Evolutionary conservation across 345 rosid genomes (phyloP).

Genomic region (Gossypium rotundifolium): DNA sequence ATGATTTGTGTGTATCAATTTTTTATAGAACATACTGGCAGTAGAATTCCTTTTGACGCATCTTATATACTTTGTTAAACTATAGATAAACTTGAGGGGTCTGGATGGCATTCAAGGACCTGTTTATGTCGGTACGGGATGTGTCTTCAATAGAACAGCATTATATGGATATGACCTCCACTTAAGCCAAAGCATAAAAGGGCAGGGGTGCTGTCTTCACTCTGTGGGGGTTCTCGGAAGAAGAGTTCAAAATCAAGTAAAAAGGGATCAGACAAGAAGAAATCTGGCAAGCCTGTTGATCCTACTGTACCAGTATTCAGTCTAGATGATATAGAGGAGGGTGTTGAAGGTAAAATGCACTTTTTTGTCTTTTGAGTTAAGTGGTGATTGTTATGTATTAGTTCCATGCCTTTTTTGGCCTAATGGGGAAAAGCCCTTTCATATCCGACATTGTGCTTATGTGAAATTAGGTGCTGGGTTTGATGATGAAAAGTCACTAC

Average conservation of each 20-base stretch:
- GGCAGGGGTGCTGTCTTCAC: constrained; percentile 67
- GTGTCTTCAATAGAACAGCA: constrained; percentile 96
- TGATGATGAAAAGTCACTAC: constrained; percentile 86
- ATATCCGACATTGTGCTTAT: neutral
- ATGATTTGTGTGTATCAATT: neutral
- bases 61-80: constrained; percentile 7
- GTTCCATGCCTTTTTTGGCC: constrained; percentile 7
- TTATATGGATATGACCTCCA: constrained; percentile 95
- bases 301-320: constrained; percentile 83
- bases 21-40: neutral
- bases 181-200: constrained; percentile 76
- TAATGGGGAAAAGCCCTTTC: neutral
- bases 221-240: constrained; percentile 80
- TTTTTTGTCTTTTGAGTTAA: constrained; percentile 1
- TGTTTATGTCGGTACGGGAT: constrained; percentile 97
- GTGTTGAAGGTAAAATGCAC: constrained; percentile 68
- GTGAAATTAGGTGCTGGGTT: constrained; percentile 70
- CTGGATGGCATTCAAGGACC: constrained; percentile 99
- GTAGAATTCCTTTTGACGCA: neutral
- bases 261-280: constrained; percentile 75
- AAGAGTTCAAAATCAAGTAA: constrained; percentile 61
- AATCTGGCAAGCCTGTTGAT: constrained; percentile 73
- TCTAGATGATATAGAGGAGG: constrained; percentile 94
- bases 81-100: constrained; percentile 92
- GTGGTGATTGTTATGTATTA: neutral